A percentile compares a stretch with the other conserved stretches of the same genome.
phyloP scores from a whole-genome alignment of 768 basidiomycete genomes.

The Amanita rubescens region DNA sequence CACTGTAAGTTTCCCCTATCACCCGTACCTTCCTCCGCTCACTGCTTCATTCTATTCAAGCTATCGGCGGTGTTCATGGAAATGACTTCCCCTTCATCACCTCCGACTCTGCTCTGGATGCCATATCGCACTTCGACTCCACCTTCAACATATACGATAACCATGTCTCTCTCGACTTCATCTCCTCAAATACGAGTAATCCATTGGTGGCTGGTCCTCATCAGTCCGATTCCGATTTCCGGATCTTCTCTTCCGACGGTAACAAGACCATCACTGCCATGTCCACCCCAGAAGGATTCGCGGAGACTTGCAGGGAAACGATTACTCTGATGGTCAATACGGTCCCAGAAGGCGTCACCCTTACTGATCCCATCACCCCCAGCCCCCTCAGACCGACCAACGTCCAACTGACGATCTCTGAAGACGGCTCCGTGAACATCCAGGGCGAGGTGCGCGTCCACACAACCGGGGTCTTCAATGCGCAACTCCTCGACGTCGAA shows the following conservation, averaged over 20 bases:
- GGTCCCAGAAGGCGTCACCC: not conserved
- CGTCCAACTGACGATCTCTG: not conserved
- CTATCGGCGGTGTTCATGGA: conserved; percentile 24
- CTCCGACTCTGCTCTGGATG: not conserved
- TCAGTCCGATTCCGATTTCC: conserved; percentile 1
- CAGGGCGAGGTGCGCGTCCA: conserved; percentile 1
- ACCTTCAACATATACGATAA: not conserved
- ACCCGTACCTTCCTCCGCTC: not conserved
- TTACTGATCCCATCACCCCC: not conserved
- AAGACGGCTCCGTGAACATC: not conserved
- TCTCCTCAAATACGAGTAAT: conserved; percentile 1
- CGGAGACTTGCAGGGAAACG: not conserved
- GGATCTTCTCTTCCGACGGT: not conserved
- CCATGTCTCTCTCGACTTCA: conserved; percentile 2
- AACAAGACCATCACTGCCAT: conserved; percentile 1
- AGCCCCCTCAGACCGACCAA: not conserved
- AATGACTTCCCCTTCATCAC: conserved; percentile 18
- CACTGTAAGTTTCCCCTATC: conserved; percentile 12
- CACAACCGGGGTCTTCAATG: not conserved
- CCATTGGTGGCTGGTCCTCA: not conserved
- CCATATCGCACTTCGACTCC: not conserved
- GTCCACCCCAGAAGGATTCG: not conserved
- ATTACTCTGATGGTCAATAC: not conserved
- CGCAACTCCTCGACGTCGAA: not conserved
- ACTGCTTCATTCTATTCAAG: not conserved